A percentile compares a stretch with the other conserved stretches of the same genome.
Evolutionary conservation across 495 filamentous ascomycete species (phyloP).

Genomic region (Xeromyces bisporus): DNA sequence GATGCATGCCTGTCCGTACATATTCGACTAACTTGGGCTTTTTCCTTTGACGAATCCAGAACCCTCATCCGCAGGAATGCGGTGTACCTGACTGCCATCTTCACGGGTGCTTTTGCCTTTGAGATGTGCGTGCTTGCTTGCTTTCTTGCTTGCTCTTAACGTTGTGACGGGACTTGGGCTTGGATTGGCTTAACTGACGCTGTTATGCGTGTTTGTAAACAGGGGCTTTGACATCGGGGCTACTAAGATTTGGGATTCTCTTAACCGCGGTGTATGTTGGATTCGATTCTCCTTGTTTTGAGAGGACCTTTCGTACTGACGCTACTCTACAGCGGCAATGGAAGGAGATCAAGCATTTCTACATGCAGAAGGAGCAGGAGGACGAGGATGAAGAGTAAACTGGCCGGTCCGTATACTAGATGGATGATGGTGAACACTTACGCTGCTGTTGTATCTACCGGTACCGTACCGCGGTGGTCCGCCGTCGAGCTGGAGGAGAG

Average conservation of each 20-base stretch:
- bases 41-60: conserved; percentile 33
- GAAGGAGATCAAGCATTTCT: conserved; percentile 93
- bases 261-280: conserved; percentile 80
- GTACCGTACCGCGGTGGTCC: background rate
- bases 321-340: conserved; percentile 66
- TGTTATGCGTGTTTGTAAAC: conserved; percentile 3
- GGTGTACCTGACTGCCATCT: conserved; percentile 71
- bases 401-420: background rate
- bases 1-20: too few species aligned
- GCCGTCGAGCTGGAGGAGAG: conserved; percentile 6
- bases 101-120: conserved; percentile 74
- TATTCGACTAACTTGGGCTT: conserved; percentile 8
- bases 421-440: background rate
- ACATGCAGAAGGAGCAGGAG: conserved; percentile 42
- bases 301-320: conserved; percentile 13
- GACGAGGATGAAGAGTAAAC: conserved; percentile 41
- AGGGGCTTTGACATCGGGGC: conserved; percentile 64
- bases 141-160: conserved; percentile 1
- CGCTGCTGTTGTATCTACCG: background rate
- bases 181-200: conserved; percentile 1
- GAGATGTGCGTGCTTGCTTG: conserved; percentile 55
- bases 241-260: conserved; percentile 71
- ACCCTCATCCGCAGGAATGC: conserved; percentile 69
- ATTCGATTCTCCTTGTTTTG: background rate
- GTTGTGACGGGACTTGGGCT: background rate